Conservation (phyloP, 768 basidiomycete genomes). For the Suillus americanus region DNA sequence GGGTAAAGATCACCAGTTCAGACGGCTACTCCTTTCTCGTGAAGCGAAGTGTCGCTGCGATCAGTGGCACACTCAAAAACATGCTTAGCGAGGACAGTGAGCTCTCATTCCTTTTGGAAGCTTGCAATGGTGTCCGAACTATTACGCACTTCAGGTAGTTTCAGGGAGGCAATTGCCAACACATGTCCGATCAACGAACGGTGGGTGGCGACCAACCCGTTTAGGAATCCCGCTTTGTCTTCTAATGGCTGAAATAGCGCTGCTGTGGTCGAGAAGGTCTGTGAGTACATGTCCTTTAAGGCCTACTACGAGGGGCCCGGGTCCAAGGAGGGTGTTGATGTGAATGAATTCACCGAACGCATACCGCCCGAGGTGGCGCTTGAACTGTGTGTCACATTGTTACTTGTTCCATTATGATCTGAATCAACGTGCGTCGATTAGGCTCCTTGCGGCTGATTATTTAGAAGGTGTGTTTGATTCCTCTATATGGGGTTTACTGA, state of each 20-base stretch:
- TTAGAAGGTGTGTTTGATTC: constrained; percentile 51
- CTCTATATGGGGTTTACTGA: neutral
- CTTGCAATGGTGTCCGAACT: constrained; percentile 11
- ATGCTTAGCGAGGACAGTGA: constrained; percentile 75
- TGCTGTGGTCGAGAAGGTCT: constrained; percentile 80
- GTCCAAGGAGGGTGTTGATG: constrained; percentile 75
- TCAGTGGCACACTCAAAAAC: constrained; percentile 79
- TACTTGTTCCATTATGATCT: constrained; percentile 1
- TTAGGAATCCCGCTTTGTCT: neutral
- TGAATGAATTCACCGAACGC: constrained; percentile 76
- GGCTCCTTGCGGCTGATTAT: constrained; percentile 64
- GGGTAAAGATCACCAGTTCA: constrained; percentile 73
- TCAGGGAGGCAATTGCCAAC: constrained; percentile 71
- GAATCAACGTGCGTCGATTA: constrained; percentile 21
- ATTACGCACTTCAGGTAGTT: constrained; percentile 50
- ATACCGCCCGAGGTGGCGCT: constrained; percentile 85
- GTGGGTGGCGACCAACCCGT: constrained; percentile 36
- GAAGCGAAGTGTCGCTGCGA: constrained; percentile 67
- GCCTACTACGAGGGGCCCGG: constrained; percentile 69
- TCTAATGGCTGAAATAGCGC: constrained; percentile 36
- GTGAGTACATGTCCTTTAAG: constrained; percentile 90
- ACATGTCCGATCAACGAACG: constrained; percentile 71
- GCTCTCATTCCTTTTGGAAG: constrained; percentile 20
- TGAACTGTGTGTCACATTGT: constrained; percentile 60
- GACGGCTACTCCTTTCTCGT: constrained; percentile 86